phyloP scores from a whole-genome alignment of 2,329 filamentous ascomycete species.

The Xylariaceae sp. region DNA sequence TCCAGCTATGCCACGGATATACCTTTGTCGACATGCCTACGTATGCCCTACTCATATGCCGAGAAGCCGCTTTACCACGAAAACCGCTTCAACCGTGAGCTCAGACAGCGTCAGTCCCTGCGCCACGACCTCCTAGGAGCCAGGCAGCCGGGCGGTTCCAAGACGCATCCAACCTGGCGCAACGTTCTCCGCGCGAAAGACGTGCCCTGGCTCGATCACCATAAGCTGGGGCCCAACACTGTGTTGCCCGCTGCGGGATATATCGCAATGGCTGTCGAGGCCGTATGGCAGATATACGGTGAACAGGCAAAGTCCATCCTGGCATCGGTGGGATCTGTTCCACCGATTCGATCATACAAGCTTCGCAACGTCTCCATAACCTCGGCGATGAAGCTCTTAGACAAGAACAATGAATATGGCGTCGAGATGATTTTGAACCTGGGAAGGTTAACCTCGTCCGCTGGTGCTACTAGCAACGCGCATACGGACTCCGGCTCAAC shows the following conservation, averaged over 20 bases:
- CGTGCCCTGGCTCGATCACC: conserved; percentile 3
- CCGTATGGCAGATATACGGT: conserved; percentile 5
- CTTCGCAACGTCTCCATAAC: conserved; percentile 11
- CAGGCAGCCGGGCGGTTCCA: neutral
- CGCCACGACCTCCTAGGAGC: conserved; percentile 5
- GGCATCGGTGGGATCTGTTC: too few relatives aligned
- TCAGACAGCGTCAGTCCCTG: neutral
- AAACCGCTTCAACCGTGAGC: conserved; percentile 5
- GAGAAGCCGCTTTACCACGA: conserved; percentile 3
- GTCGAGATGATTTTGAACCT: conserved; percentile 13
- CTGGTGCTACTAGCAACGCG: neutral
- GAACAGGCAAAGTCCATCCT: conserved; percentile 2
- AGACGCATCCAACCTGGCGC: conserved; percentile 3
- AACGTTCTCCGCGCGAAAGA: conserved; percentile 9
- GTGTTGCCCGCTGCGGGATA: conserved; percentile 7
- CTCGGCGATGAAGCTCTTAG: conserved; percentile 7
- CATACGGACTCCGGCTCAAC: too few relatives aligned
- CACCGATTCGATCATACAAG: conserved; percentile 10
- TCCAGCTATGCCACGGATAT: neutral
- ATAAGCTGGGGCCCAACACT: conserved; percentile 2
- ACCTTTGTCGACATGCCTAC: conserved; percentile 4
- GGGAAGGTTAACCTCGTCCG: conserved; percentile 5
- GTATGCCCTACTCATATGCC: conserved; percentile 6
- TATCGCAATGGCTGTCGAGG: conserved; percentile 9
- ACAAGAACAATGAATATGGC: conserved; percentile 7